Evolutionary conservation across 345 rosid genomes (phyloP).

Genomic region (Linum trigynum): DNA sequence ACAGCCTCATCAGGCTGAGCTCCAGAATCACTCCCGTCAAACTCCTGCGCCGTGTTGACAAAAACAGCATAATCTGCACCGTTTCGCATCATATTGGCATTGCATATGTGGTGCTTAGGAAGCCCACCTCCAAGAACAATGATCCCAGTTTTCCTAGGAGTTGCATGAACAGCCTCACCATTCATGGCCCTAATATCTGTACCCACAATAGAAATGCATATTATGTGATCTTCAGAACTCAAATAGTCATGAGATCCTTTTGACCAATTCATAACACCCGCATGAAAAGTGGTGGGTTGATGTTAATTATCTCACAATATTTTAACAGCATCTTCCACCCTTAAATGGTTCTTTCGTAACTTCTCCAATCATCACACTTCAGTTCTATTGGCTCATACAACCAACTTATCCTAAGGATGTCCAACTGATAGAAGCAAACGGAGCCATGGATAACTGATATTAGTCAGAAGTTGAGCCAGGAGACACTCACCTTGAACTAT

Average conservation of each 20-base stretch:
- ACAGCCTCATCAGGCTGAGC: conserved; percentile 94
- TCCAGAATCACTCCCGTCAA: conserved; percentile 96
- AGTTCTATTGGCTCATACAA: too few relatives aligned
- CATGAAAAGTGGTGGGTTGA: too few relatives aligned
- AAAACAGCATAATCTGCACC: conserved; percentile 88
- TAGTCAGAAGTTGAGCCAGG: neutral
- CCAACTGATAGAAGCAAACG: too few relatives aligned
- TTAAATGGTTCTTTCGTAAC: too few relatives aligned
- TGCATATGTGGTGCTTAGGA: conserved; percentile 94
- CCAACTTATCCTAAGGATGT: too few relatives aligned
- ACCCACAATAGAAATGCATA: conserved; percentile 4
- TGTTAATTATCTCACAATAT: too few relatives aligned
- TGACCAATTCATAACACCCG: too few relatives aligned
- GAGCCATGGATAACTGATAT: too few relatives aligned
- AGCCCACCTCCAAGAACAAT: conserved; percentile 88
- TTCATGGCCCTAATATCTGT: conserved; percentile 77
- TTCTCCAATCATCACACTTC: too few relatives aligned
- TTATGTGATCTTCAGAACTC: neutral
- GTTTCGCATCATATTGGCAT: conserved; percentile 96
- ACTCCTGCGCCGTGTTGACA: conserved; percentile 88
- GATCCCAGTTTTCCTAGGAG: conserved; percentile 75
- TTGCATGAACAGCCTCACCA: conserved; percentile 73
- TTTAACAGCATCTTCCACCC: too few relatives aligned
- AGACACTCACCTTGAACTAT: conserved; percentile 54
- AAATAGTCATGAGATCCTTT: neutral